phyloP scores from a whole-genome alignment of 2,329 filamentous ascomycete genomes.

The Fusarium longipes region DNA sequence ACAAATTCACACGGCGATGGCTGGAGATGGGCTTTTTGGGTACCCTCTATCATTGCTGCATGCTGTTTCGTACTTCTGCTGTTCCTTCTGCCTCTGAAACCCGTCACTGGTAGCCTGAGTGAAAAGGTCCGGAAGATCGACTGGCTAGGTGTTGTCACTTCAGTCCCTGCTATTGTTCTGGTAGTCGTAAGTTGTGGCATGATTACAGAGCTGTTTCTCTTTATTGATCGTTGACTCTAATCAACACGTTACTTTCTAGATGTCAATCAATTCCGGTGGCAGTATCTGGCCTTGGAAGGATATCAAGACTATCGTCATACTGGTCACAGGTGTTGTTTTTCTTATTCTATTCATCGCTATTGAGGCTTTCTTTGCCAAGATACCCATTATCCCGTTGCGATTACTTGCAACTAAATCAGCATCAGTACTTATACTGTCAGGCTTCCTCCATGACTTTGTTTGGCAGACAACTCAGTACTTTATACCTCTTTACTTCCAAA shows the following conservation, averaged over 20 bases:
- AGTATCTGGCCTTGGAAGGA: slow-evolving; percentile 66
- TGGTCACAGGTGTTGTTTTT: slow-evolving; percentile 73
- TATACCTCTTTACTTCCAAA: not conserved
- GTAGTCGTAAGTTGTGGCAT: not conserved
- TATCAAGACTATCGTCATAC: slow-evolving; percentile 75
- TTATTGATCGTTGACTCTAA: fast-evolving
- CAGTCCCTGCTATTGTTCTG: not conserved
- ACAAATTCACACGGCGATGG: not conserved
- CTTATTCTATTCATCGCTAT: slow-evolving; percentile 73
- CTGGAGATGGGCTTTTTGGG: not conserved
- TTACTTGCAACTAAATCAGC: not conserved
- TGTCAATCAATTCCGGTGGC: slow-evolving; percentile 48
- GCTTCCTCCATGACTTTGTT: not conserved
- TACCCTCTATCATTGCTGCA: not conserved
- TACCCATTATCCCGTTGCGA: slow-evolving; percentile 75
- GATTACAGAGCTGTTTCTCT: too few species aligned
- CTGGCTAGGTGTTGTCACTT: not conserved
- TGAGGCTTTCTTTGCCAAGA: slow-evolving; percentile 76
- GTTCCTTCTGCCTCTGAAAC: not conserved
- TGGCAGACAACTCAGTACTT: slow-evolving; percentile 20
- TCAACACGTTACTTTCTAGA: not conserved
- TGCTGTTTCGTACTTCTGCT: not conserved
- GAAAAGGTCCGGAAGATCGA: not conserved
- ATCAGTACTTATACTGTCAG: not conserved
- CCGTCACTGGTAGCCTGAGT: not conserved